phyloP scores from a whole-genome alignment of 306 rosid genomes.

The Cucurbita moschata region DNA sequence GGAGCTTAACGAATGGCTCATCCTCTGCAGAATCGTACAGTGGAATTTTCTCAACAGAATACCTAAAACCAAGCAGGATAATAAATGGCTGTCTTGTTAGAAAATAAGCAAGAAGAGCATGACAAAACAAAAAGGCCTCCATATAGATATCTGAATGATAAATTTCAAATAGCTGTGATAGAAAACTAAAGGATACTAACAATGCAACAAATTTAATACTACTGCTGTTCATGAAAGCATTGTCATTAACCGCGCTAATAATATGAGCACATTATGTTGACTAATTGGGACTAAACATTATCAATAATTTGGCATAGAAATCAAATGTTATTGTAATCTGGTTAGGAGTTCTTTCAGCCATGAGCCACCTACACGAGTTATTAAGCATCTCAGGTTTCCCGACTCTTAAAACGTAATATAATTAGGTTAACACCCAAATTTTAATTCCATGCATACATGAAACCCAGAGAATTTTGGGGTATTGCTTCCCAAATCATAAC shows the following conservation, averaged over 20 bases:
- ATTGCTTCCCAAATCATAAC: not conserved
- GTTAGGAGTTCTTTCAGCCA: not conserved
- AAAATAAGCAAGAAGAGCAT: not conserved
- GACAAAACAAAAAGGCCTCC: not conserved
- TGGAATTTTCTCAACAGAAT: conserved; percentile 89
- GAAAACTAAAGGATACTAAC: not conserved
- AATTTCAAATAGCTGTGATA: not conserved
- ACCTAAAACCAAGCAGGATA: conserved; percentile 34
- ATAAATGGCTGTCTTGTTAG: not conserved
- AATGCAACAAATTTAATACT: not conserved
- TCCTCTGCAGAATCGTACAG: conserved; percentile 92
- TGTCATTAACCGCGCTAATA: no score
- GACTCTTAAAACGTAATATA: not conserved
- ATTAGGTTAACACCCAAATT: not conserved
- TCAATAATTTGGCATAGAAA: not conserved
- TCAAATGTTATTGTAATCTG: not conserved
- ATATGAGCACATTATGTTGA: not conserved
- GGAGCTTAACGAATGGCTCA: conserved; percentile 39
- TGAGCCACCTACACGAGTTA: not conserved
- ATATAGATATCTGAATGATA: not conserved
- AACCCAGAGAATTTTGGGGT: not conserved
- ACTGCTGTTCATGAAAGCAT: no score
- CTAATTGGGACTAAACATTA: not conserved
- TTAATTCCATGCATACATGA: not conserved
- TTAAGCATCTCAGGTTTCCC: not conserved